These are phyloP conservation scores for Rhizomucor pusillus DNA, from an alignment of 371 early-diverging fungal genomes.

Conservation along the genomic window DNA sequence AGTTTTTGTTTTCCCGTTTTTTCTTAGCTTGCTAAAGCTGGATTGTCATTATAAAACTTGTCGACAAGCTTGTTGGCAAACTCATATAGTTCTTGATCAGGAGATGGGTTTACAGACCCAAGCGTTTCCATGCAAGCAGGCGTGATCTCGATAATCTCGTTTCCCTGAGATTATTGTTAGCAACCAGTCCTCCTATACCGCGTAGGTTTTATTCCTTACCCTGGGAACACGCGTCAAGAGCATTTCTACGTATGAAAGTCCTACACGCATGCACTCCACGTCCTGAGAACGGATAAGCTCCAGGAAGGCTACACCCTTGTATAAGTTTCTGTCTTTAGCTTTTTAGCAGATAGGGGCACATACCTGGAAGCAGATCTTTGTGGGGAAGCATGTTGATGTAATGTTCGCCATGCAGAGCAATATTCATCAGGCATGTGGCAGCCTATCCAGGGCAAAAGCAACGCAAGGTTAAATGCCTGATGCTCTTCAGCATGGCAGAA, in stretches of 20 bases:
- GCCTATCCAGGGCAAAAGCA: conserved; percentile 32
- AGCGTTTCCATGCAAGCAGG: conserved; percentile 16
- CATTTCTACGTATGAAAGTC: conserved; percentile 47
- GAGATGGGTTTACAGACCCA: conserved; percentile 19
- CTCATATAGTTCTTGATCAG: conserved; percentile 22
- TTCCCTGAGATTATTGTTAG: conserved; percentile 10
- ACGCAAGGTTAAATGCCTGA: neutral
- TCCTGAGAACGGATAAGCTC: conserved; percentile 55
- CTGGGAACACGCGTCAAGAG: conserved; percentile 30
- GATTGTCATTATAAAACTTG: conserved; percentile 18
- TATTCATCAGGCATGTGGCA: conserved; percentile 50
- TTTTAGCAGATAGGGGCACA: neutral
- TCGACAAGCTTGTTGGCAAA: conserved; percentile 24
- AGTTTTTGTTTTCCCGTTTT: too few relatives aligned
- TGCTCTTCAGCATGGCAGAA: too few relatives aligned
- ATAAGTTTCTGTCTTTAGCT: neutral
- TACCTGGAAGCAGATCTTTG: conserved; percentile 47
- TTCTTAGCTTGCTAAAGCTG: conserved; percentile 9
- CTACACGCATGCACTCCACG: conserved; percentile 40
- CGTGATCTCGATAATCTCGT: conserved; percentile 18
- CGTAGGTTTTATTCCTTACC: conserved; percentile 8
- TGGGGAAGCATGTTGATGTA: conserved; percentile 44
- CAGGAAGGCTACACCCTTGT: conserved; percentile 27
- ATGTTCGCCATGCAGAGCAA: conserved; percentile 51
- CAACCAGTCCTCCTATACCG: neutral